Evolutionary conservation across 1,284 basidiomycete species (phyloP).

Genomic region (Cerioporus squamosus): DNA sequence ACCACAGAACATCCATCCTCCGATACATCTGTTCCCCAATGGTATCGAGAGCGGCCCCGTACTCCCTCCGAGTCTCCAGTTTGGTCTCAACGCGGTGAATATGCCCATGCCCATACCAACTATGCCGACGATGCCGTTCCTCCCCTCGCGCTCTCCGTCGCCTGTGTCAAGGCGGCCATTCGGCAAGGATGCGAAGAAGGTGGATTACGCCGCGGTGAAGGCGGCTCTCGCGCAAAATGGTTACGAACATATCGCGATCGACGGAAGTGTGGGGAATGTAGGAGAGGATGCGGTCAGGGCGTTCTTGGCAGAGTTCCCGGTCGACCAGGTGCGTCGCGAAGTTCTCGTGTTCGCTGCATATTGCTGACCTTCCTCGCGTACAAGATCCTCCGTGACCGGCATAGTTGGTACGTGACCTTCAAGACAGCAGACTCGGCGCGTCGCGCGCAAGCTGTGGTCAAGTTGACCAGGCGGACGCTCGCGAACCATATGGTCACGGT

Average conservation of each 20-base stretch:
- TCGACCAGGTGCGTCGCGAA: conserved; percentile 59
- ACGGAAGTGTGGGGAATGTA: conserved; percentile 54
- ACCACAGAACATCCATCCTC: conserved; percentile 19
- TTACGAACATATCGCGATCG: conserved; percentile 65
- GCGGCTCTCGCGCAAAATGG: conserved; percentile 63
- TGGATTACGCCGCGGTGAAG: conserved; percentile 52
- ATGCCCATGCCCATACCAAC: not conserved
- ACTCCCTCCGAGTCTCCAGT: conserved; percentile 18
- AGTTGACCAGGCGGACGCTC: conserved; percentile 52
- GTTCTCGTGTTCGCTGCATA: not conserved
- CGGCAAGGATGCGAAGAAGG: conserved; percentile 36
- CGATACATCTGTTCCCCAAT: conserved; percentile 26
- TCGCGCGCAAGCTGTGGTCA: conserved; percentile 63
- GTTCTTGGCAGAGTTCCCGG: conserved; percentile 66
- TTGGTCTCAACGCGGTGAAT: conserved; percentile 10
- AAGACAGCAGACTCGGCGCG: conserved; percentile 58
- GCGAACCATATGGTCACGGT: conserved; percentile 64
- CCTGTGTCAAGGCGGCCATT: conserved; percentile 45
- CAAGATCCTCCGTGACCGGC: conserved; percentile 68
- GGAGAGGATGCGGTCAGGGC: conserved; percentile 63
- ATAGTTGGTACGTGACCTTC: conserved; percentile 76
- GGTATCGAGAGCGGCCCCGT: conserved; percentile 20
- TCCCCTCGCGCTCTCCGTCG: conserved; percentile 51
- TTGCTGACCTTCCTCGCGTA: conserved; percentile 6
- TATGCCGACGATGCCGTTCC: conserved; percentile 16